Base-by-base conservation (phyloP, 345 rosid genomes). In the Hirschfeldia incana region DNA sequence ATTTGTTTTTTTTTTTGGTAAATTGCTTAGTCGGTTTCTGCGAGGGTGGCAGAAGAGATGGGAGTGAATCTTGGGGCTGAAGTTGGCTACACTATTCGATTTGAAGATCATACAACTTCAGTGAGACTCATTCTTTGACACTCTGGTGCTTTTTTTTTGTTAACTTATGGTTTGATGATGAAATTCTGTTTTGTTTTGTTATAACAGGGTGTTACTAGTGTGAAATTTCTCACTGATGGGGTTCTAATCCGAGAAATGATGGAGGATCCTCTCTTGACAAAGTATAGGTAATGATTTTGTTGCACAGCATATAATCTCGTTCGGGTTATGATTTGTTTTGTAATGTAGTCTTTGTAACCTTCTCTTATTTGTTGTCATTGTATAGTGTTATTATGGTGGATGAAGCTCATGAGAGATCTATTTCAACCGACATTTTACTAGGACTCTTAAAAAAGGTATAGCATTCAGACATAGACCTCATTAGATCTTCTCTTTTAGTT, bases 391-490 rank as follows among this genome's bases (percentile, higher is more conserved):
- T 95, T 83, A 95, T 95, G 99, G 89, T 95, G 27, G 99, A 95
- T 82, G 99, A 95, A 87, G 99, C 99, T 81, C 98, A 95, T 62
- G 99, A 95, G 85, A 88, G 99, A 81, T 93, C 99, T 57, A 91
- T 93, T 78, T 91, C 99, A 27, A 95, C 98, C 8, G 99, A 95
- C 79, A 90, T 95, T 79, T 83, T 95, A 82, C 87, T 95, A 10
- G 99, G 99, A 73, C 98, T 95, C 72, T 83, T 93, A 73, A 95
- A 93, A 80, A 93, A 95, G 97, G 98, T 92, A 82, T 55, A 37
- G 0, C 64, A 61, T 13, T 80, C 32, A 15, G 46, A 21, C 27
- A 32, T 26, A 61, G 16, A 15, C 27, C 67, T 42, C 65, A 7
- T 12, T 5, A 67, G 34, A 9, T 32, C 69, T 61, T 61, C 73